These are phyloP conservation scores for Chrysanthemum makinoi DNA, from an alignment of 129 eudicot genomes.

Conservation along the genomic window DNA sequence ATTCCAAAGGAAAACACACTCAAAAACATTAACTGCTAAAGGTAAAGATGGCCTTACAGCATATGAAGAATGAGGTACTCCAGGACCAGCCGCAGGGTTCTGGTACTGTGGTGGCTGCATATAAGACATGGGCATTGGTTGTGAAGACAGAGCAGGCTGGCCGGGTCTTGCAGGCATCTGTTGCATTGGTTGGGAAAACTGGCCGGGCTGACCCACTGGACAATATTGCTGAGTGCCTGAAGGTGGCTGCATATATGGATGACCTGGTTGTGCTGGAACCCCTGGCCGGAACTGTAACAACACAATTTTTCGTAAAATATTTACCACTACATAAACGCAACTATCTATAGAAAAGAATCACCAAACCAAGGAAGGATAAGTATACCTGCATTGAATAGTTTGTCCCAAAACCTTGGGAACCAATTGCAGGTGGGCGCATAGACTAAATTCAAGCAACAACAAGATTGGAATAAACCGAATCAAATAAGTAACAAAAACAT, in stretches of 20 bases:
- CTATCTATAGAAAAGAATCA: not conserved
- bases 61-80: conserved; percentile 64
- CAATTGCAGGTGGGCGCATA: conserved; percentile 63
- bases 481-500: not conserved
- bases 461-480: conserved; percentile 4
- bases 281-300: conserved; percentile 68
- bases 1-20: conserved; percentile 13
- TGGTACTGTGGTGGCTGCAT: conserved; percentile 58
- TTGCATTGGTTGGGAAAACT: conserved; percentile 75
- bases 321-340: not conserved
- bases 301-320: conserved; percentile 1
- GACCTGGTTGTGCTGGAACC: conserved; percentile 60
- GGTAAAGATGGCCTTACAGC: conserved; percentile 42
- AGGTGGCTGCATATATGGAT: conserved; percentile 52
- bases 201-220: conserved; percentile 71
- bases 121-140: conserved; percentile 55
- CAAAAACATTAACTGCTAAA: conserved; percentile 1
- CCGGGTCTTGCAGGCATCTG: conserved; percentile 49
- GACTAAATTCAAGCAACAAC: conserved; percentile 33
- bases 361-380: conserved; percentile 8
- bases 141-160: conserved; percentile 52
- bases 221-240: conserved; percentile 63
- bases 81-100: conserved; percentile 50
- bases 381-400: conserved; percentile 79
- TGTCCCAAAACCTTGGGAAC: conserved; percentile 65